Conservation (phyloP, 2,329 filamentous ascomycete species). For the Passalora sequoiae region DNA sequence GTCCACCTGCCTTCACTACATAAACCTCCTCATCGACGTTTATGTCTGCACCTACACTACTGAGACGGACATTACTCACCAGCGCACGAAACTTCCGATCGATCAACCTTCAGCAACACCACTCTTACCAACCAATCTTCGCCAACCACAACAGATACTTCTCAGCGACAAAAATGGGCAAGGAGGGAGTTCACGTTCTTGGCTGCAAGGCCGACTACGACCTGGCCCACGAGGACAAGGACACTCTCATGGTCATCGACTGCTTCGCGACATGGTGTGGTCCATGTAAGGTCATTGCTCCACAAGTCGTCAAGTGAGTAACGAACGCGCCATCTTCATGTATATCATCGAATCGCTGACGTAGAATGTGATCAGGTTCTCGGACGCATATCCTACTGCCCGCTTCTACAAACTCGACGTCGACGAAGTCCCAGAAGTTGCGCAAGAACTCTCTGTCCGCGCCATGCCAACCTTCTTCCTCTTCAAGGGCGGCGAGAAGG, state of each 20-base stretch:
- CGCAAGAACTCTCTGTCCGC: constrained; percentile 70
- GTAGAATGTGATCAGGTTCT: constrained; percentile 45
- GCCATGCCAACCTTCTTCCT: constrained; percentile 91
- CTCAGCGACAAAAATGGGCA: constrained; percentile 41
- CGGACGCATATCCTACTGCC: constrained; percentile 55
- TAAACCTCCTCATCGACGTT: constrained; percentile 8
- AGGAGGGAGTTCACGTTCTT: constrained; percentile 49
- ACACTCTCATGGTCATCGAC: constrained; percentile 71
- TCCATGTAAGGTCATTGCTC: constrained; percentile 87
- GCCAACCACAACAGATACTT: constrained; percentile 31
- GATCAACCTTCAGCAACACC: constrained; percentile 12
- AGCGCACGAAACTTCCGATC: constrained; percentile 31
- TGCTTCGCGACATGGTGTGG: constrained; percentile 89
- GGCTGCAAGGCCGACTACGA: constrained; percentile 57
- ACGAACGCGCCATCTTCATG: constrained; percentile 6
- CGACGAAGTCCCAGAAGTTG: constrained; percentile 70
- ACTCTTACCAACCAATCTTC: constrained; percentile 22
- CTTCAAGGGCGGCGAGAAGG: constrained; percentile 73
- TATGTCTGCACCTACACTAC: constrained; percentile 37
- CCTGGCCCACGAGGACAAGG: constrained; percentile 44
- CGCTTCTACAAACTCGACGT: constrained; percentile 90
- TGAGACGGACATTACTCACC: constrained; percentile 42
- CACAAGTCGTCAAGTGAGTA: constrained; percentile 59
- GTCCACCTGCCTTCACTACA: constrained; percentile 1
- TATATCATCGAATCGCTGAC: constrained; percentile 2